Base-by-base conservation (phyloP, 768 basidiomycete species). In the Zangia roseola region DNA sequence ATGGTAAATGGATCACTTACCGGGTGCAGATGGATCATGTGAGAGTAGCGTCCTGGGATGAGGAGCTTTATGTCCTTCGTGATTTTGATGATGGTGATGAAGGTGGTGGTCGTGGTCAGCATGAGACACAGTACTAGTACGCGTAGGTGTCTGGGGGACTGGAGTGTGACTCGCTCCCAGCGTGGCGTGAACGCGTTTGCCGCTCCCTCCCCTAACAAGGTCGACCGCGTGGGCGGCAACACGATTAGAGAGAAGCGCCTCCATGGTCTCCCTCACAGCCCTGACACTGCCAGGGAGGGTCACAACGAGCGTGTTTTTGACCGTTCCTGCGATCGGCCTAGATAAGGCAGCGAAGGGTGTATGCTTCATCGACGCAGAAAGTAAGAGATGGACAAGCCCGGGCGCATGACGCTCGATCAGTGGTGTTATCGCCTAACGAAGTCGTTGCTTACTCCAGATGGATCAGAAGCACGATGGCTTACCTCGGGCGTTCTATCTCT, bases 401-500 rank as follows among this genome's bases (percentile, higher is more conserved):
- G 91, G 70, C 0, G 81, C 81, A 25, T 80, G 70, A 1, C 85
- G 81, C 48, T 86, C 80, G 10, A 90, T 74, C n/a, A 89, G 69
- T 2, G 82, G 76, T 19, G 70, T 63, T 45, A 86, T 76, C 0
- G 85, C 81, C 84, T 86, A 33, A 8, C 26, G 34, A 16, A 33
- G n/a, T 10, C 5, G 14, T 31, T 31, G 16, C 14, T 31, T 6
- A 31, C 14, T 13, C 30, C 10, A 31, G 7, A 16, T 16, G 31
- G 14, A 6, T 16, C 14, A 31, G 31, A 16, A 16, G 30, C 7
- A 19, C 12, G 24, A 7, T 10, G 38, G 40, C 42, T 12, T 40
- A 88, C 91, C 78, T 95, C 91, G 33, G 92, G 92, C 5, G 92
- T 95, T 37, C 74, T 70, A 67, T 95, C 92, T 55, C 87, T 72